Evolutionary conservation across 768 basidiomycete species (phyloP), one percentile per base, ranked within the genome.

Genomic region (Boletus tylopilopsis): DNA sequence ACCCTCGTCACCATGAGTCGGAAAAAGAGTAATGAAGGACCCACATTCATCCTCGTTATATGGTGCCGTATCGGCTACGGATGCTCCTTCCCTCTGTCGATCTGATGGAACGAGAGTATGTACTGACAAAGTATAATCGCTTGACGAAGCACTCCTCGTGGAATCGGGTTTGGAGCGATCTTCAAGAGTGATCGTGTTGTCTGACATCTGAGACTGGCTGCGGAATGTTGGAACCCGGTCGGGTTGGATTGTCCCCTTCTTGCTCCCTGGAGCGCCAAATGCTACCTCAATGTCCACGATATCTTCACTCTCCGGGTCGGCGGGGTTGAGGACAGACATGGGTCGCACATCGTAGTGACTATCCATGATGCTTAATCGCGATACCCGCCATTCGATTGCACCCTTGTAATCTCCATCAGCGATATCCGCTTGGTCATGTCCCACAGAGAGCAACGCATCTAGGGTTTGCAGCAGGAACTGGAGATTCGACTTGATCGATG

Each of bases 301-400:
- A 48, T 84, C 84, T 50, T 75, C 73, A 21, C 63, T 66, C 51
- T 69, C 62, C 39, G 76, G 74, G 45, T 76, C 72, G 25, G 71
- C 55, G 2, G 70, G 69, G 36, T 71, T 53, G 64, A 66, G 60
- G 24, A 67, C 68, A 19, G 70, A 71, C 59, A 71, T 68, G 8
- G 70, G 70, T 25, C 70, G 72, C n/a, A 64, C 73, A 22, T 73
- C 74, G 29, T 79, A 71, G 47, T 74, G 76, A 50, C 70, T 74
- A 56, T 77, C 77, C 57, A 80, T 78, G 61, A 76, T 72, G 58
- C 85, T 86, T 38, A 85, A 66, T 15, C 85, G 81, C 15, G 86
- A 88, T 72, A 81, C 78, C 19, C 88, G 76, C 84, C 85, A 84
- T 49, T 87, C 84, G 47, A 89, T 89, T 2, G 87, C 85, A 6